Evolutionary conservation across 345 rosid species (phyloP), one percentile per base, ranked within the genome.

Genomic region (Pistacia vera): DNA sequence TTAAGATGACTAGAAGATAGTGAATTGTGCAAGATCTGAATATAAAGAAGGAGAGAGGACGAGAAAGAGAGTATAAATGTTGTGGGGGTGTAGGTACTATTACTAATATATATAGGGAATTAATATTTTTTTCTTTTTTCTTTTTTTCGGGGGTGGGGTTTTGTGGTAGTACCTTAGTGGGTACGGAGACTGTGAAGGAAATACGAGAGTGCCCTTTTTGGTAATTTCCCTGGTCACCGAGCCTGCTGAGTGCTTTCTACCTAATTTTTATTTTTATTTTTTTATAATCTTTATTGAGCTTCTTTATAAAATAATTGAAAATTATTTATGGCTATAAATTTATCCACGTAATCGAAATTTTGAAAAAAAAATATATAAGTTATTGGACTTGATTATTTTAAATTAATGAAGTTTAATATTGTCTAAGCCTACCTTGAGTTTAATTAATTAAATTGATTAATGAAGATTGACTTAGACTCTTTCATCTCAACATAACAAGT

Each of bases 11-110:
- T 13, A 4, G 48, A 25, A 62, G 52, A 9, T 17, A 14, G 20
- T 16, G 11, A 55, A 65, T 20, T 74, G 38, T 41, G 64, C 63
- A 65, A 65, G 77, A 74, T 65, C 77, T 65, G 71, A 38, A 2
- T n/a, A 46, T 12, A 17, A 17, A 63, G 36, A 12, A 51, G 16
- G 7, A 57, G 33, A 63, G 38, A 8, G 33, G 33, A 30, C 33
- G 7, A 7, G 70, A 48, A 68, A 51, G 76, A 49, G 10, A 30
- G 61, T 51, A 22, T 68, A 48, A 48, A n/a, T 49, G 49, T 49
- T 33, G n/a, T 17, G 3, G 11, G 60, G 51, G 76, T 4, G 20
- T 4, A 18, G 28, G 58, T 1, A 11, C 0, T 5, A 12, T 25
- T 68, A 13, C 22, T 5, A 3, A n/a, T n/a, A 62, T 2, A 73